Conservation (phyloP, 768 basidiomycete species). For the Rhizopogon vinicolor region DNA sequence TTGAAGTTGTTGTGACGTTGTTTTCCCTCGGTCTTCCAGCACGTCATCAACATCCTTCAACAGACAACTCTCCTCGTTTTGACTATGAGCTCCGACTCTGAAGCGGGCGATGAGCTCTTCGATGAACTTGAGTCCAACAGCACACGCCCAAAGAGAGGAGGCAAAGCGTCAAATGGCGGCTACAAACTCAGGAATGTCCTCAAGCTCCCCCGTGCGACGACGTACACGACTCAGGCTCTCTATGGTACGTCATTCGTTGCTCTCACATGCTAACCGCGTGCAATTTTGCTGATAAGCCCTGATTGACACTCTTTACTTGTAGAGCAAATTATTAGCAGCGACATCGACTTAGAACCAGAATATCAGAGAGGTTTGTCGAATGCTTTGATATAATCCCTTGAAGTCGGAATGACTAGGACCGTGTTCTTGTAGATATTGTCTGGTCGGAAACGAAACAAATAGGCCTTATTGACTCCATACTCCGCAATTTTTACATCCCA, state of each 20-base stretch:
- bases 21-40: not conserved
- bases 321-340: constrained; percentile 63
- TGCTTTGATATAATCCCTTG: not conserved
- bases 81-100: constrained; percentile 18
- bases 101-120: constrained; percentile 12
- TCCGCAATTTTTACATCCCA: constrained; percentile 77
- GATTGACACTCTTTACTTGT: constrained; percentile 1
- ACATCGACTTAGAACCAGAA: constrained; percentile 71
- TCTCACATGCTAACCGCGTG: not conserved
- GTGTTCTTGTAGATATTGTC: constrained; percentile 52
- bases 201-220: constrained; percentile 54
- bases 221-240: constrained; percentile 58
- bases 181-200: constrained; percentile 40
- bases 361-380: constrained; percentile 62
- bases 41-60: not conserved
- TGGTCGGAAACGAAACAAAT: constrained; percentile 77
- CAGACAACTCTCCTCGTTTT: not conserved
- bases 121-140: constrained; percentile 9
- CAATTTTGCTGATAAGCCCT: not conserved
- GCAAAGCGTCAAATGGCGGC: constrained; percentile 4
- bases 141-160: not conserved
- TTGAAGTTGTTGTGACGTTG: not conserved
- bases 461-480: constrained; percentile 71
- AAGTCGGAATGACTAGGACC: not conserved
- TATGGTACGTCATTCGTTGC: constrained; percentile 36